Conservation (phyloP, 306 rosid species). For the Cucurbita argyrosperma region DNA sequence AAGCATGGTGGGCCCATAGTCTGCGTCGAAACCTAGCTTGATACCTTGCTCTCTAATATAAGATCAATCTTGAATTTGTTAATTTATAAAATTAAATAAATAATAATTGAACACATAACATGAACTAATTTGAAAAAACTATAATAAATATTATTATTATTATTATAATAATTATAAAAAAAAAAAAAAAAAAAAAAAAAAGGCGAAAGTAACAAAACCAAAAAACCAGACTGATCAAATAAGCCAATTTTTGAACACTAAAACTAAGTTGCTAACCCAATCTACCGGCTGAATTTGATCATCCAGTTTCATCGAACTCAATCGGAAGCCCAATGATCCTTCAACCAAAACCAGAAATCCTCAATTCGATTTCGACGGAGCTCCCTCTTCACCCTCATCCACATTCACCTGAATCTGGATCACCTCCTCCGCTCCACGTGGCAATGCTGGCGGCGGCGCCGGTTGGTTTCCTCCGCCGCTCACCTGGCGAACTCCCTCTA, state of each 20-base stretch:
- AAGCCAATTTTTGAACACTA: background rate
- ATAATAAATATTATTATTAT: background rate
- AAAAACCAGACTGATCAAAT: background rate
- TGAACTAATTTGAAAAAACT: too few relatives aligned
- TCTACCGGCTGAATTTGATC: background rate
- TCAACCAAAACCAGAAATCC: background rate
- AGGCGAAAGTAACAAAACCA: background rate
- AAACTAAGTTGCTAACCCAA: background rate
- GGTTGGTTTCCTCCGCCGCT: conserved; percentile 27
- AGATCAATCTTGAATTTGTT: too few relatives aligned
- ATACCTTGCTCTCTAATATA: too few relatives aligned
- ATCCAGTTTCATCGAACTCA: background rate
- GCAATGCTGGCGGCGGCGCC: conserved; percentile 25
- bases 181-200: background rate
- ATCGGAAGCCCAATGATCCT: background rate
- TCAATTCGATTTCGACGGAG: conserved; percentile 12
- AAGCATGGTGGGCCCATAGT: too few relatives aligned
- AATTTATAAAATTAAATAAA: too few relatives aligned
- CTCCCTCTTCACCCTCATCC: conserved; percentile 12
- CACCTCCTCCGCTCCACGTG: conserved; percentile 32
- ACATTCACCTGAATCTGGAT: conserved; percentile 15
- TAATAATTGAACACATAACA: too few relatives aligned
- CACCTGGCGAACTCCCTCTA: conserved; percentile 52
- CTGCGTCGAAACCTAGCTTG: too few relatives aligned
- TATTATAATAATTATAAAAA: too few relatives aligned